Conservation (phyloP, 805 yeast species). For the Phaffomyces antillensis region DNA sequence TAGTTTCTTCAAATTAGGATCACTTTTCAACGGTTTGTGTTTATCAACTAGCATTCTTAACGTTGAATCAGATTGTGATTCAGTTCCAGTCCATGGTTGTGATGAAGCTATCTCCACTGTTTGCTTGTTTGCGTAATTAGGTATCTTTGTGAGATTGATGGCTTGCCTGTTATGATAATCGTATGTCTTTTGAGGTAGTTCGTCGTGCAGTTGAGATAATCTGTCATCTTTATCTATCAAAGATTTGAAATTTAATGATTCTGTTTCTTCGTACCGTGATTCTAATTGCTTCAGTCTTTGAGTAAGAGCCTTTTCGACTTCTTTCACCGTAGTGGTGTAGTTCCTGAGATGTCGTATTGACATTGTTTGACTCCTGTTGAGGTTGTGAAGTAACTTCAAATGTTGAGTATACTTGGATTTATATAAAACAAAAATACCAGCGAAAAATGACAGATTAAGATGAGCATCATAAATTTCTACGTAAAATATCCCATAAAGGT, state of each 20-base stretch:
- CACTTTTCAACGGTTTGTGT: slow-evolving; percentile 31
- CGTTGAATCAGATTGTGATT: slow-evolving; percentile 37
- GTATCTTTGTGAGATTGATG: slow-evolving; percentile 36
- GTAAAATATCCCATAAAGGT: too few species aligned
- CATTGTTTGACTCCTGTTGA: too few species aligned
- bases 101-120: slow-evolving; percentile 42
- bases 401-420: too few species aligned
- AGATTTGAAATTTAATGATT: slow-evolving; percentile 20
- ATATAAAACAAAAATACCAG: too few species aligned
- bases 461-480: too few species aligned
- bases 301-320: slow-evolving; percentile 18
- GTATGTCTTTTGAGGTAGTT: slow-evolving; percentile 28
- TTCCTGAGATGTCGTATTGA: neutral
- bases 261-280: slow-evolving; percentile 18
- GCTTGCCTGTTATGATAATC: slow-evolving; percentile 32
- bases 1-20: slow-evolving; percentile 33
- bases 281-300: slow-evolving; percentile 23
- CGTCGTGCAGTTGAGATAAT: slow-evolving; percentile 22
- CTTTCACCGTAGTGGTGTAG: slow-evolving; percentile 1
- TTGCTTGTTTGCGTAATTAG: slow-evolving; percentile 37
- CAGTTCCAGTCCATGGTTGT: slow-evolving; percentile 56
- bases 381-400: too few species aligned
- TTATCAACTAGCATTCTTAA: slow-evolving; percentile 51
- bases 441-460: too few species aligned
- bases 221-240: slow-evolving; percentile 19